A percentile compares a stretch with the other conserved stretches of the same genome.
These are phyloP conservation scores for Lecanicillium sp. DNA, from an alignment of 2,329 filamentous ascomycete genomes.

Conservation along the genomic window DNA sequence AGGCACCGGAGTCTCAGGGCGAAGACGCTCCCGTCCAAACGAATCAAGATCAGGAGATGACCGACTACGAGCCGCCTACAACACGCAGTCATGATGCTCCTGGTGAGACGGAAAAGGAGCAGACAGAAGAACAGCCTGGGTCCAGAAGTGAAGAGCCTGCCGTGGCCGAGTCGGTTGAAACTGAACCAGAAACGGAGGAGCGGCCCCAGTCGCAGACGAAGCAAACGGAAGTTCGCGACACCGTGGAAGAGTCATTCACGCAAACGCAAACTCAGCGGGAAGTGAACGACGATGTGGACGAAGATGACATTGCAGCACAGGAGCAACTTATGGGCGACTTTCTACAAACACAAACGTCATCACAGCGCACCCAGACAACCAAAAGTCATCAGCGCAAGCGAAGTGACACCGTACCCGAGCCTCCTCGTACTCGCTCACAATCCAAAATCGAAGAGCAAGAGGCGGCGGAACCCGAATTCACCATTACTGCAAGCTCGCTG, in stretches of 20 bases:
- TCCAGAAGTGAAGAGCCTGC: background rate
- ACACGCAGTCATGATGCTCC: too few relatives aligned
- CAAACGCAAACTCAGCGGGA: background rate
- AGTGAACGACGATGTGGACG: slow-evolving; percentile 1
- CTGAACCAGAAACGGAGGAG: background rate
- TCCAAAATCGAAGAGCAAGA: slow-evolving; percentile 14
- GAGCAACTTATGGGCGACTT: slow-evolving; percentile 23
- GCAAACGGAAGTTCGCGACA: too few relatives aligned
- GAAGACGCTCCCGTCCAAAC: background rate
- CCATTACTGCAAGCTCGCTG: background rate
- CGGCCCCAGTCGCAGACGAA: background rate
- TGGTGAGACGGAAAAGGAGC: too few relatives aligned
- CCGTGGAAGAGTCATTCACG: too few relatives aligned
- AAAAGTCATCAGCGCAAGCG: slow-evolving; percentile 4
- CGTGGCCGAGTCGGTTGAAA: slow-evolving; percentile 14
- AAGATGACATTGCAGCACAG: slow-evolving; percentile 12
- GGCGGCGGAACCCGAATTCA: background rate
- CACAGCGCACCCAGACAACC: too few relatives aligned
- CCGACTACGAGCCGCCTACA: background rate
- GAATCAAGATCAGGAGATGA: background rate
- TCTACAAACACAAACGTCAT: slow-evolving; percentile 16
- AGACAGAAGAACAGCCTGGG: too few relatives aligned
- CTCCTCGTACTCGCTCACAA: slow-evolving; percentile 6
- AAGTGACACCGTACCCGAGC: slow-evolving; percentile 5
- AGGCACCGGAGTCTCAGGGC: background rate